A percentile compares a stretch with the other conserved stretches of the same genome.
phyloP scores from a whole-genome alignment of 495 filamentous ascomycete genomes.

The Stereocaulon alpinum region DNA sequence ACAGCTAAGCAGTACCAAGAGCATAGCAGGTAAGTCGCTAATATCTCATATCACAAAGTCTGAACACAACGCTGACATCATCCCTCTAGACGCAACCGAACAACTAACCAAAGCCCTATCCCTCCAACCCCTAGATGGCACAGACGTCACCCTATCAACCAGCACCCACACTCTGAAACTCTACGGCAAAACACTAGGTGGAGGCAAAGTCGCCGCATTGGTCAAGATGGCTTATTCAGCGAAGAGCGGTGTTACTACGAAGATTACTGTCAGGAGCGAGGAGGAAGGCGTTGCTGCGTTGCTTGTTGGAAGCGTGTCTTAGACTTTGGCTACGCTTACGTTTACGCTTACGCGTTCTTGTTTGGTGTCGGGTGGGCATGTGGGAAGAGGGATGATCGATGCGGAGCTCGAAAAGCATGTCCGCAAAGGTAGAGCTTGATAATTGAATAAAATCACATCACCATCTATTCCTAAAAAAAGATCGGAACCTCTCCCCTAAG shows the following conservation, averaged over 20 bases:
- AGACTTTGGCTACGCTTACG: slow-evolving; percentile 16
- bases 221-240: slow-evolving; percentile 89
- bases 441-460: too few species aligned
- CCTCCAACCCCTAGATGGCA: slow-evolving; percentile 88
- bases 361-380: too few species aligned
- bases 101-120: slow-evolving; percentile 77
- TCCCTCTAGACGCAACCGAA: slow-evolving; percentile 74
- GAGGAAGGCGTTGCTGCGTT: slow-evolving; percentile 83
- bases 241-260: slow-evolving; percentile 87
- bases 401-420: too few species aligned
- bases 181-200: slow-evolving; percentile 87
- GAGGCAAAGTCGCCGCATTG: slow-evolving; percentile 77
- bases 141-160: slow-evolving; percentile 73
- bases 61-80: slow-evolving; percentile 28
- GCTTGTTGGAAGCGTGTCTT: slow-evolving; percentile 77
- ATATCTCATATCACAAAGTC: neutral
- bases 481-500: too few species aligned
- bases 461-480: too few species aligned
- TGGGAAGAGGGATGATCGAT: too few species aligned
- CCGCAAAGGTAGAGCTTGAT: too few species aligned
- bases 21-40: slow-evolving; percentile 68
- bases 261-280: slow-evolving; percentile 82
- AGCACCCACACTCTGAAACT: slow-evolving; percentile 92
- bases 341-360: too few species aligned
- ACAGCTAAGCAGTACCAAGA: slow-evolving; percentile 80